Conservation (phyloP, 345 rosid species). For the Boechera retrofracta region DNA sequence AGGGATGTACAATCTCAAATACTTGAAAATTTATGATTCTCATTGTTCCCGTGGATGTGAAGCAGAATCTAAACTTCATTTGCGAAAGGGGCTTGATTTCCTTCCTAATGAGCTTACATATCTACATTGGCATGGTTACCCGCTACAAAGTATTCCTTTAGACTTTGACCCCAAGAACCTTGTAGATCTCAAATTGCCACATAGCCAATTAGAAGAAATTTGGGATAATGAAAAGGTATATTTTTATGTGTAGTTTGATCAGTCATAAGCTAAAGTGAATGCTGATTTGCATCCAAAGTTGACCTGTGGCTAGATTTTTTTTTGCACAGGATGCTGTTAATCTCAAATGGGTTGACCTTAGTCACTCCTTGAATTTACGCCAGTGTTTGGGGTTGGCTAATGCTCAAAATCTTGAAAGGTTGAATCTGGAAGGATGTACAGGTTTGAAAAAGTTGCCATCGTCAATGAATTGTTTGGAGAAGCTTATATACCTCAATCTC, state of each 20-base stretch:
- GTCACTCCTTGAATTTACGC: constrained; percentile 26
- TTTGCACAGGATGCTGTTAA: constrained; percentile 39
- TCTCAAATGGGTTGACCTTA: constrained; percentile 43
- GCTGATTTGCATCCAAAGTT: not conserved
- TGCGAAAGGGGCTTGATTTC: constrained; percentile 36
- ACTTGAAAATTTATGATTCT: constrained; percentile 44
- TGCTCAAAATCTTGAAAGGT: constrained; percentile 40
- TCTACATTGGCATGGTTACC: constrained; percentile 48
- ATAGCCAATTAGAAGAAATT: constrained; percentile 39
- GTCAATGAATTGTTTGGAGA: constrained; percentile 28
- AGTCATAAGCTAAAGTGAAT: not conserved
- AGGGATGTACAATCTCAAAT: constrained; percentile 47
- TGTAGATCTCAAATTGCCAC: constrained; percentile 37
- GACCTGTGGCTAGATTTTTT: not conserved
- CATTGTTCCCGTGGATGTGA: constrained; percentile 32
- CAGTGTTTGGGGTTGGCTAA: constrained; percentile 39
- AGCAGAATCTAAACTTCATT: constrained; percentile 8
- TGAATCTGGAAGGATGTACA: constrained; percentile 43
- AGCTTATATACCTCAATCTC: constrained; percentile 41
- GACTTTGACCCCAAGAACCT: constrained; percentile 39
- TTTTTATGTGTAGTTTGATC: not conserved
- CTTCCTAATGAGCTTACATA: constrained; percentile 44
- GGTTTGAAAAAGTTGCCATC: constrained; percentile 40
- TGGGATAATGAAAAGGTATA: constrained; percentile 47
- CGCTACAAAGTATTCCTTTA: constrained; percentile 38